These are phyloP conservation scores for Podospora bellae-mahoneyi DNA, from an alignment of 495 filamentous ascomycete species.

Conservation along the genomic window DNA sequence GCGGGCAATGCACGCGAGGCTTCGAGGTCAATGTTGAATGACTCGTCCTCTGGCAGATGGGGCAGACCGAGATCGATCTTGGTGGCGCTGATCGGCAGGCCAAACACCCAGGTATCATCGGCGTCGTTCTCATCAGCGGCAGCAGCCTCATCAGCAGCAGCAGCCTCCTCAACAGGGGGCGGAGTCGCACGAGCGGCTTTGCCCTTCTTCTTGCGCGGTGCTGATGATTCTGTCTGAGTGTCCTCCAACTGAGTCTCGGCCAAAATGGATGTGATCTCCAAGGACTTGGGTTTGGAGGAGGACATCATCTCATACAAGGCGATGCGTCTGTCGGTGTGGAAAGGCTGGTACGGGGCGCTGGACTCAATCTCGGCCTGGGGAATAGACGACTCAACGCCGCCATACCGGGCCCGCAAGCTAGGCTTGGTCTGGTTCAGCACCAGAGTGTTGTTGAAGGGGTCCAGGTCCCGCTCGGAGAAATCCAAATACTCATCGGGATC, in stretches of 20 bases:
- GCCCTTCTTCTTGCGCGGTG: conserved; percentile 23
- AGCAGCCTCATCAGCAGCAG: not conserved
- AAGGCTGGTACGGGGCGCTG: conserved; percentile 83
- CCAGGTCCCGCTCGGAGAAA: conserved; percentile 43
- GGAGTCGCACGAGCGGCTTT: conserved; percentile 6
- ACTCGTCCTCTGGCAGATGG: conserved; percentile 52
- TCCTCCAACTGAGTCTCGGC: conserved; percentile 33
- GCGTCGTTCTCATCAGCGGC: not conserved
- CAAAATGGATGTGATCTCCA: conserved; percentile 34
- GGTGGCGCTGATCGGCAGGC: conserved; percentile 56
- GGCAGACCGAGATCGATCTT: conserved; percentile 59
- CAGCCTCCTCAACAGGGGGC: not conserved
- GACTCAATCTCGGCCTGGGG: conserved; percentile 92
- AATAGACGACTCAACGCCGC: conserved; percentile 52
- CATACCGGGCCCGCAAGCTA: conserved; percentile 29
- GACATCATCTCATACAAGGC: conserved; percentile 52
- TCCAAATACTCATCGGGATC: conserved; percentile 50
- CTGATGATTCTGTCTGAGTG: conserved; percentile 11
- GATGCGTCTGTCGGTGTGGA: conserved; percentile 82
- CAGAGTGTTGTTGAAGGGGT: conserved; percentile 42
- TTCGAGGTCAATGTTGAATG: conserved; percentile 46
- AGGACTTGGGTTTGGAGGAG: conserved; percentile 15
- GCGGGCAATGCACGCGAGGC: conserved; percentile 51
- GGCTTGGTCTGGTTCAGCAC: conserved; percentile 35
- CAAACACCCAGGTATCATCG: conserved; percentile 63